phyloP scores from a whole-genome alignment of 805 yeast genomes.

The Starmerella floricola region DNA sequence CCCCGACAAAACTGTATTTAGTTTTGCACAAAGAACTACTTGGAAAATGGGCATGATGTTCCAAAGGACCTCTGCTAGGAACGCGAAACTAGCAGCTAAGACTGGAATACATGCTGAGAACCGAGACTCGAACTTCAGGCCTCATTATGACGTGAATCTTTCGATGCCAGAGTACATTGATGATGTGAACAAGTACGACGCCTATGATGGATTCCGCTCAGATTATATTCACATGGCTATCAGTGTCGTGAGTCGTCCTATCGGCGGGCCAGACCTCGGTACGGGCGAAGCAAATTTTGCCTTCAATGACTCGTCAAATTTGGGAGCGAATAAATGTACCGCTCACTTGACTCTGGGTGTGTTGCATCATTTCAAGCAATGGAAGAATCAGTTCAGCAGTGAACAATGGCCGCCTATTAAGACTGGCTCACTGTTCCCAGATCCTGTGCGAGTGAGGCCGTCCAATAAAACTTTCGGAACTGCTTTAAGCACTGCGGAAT shows the following conservation, averaged over 20 bases:
- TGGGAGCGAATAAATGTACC: constrained; percentile 41
- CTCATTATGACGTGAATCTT: constrained; percentile 54
- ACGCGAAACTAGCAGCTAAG: neutral
- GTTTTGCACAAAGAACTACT: constrained; percentile 51
- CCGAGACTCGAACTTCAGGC: constrained; percentile 39
- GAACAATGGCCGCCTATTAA: constrained; percentile 68
- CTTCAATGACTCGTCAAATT: constrained; percentile 1
- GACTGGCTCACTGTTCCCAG: constrained; percentile 53
- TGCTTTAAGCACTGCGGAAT: constrained; percentile 52
- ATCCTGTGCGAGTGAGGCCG: constrained; percentile 15
- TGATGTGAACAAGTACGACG: constrained; percentile 51
- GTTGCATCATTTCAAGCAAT: constrained; percentile 53
- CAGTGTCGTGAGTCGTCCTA: constrained; percentile 28
- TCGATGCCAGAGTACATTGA: constrained; percentile 43
- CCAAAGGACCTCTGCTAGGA: constrained; percentile 43
- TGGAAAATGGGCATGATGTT: constrained; percentile 70
- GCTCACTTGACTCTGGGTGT: constrained; percentile 59
- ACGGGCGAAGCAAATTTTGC: neutral
- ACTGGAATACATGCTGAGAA: neutral
- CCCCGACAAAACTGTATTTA: constrained; percentile 42
- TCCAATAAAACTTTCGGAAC: constrained; percentile 46
- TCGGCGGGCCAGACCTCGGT: neutral
- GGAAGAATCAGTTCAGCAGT: constrained; percentile 85
- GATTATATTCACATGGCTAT: constrained; percentile 67
- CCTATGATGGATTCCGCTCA: constrained; percentile 69